Percentiles rank a stretch among this genome's conserved stretches.
Evolutionary conservation across 2,329 filamentous ascomycete genomes (phyloP).

Genomic region (Aotearoamyces nothofagi): DNA sequence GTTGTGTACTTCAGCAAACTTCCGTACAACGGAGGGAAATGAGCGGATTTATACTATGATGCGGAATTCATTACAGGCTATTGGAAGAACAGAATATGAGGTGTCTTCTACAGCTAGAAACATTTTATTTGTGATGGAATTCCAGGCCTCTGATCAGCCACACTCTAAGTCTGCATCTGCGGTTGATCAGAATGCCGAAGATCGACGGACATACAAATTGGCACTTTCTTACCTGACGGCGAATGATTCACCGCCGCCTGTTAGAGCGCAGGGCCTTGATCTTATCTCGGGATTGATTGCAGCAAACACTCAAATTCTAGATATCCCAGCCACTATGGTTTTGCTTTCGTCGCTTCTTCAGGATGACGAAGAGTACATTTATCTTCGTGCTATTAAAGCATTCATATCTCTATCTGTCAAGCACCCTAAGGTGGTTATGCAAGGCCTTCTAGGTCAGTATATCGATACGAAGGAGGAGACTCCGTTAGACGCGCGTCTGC

Average conservation of each 20-base stretch:
- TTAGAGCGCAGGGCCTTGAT: conserved; percentile 50
- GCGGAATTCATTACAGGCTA: conserved; percentile 31
- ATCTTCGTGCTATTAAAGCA: conserved; percentile 49
- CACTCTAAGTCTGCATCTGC: conserved; percentile 24
- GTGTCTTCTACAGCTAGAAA: conserved; percentile 39
- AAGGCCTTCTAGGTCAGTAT: conserved; percentile 52
- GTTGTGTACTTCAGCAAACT: conserved; percentile 40
- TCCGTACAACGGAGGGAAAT: conserved; percentile 30
- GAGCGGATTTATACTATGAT: conserved; percentile 26
- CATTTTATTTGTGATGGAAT: conserved; percentile 34
- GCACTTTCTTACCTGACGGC: conserved; percentile 49
- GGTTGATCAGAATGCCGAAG: conserved; percentile 28
- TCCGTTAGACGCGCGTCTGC: conserved; percentile 45
- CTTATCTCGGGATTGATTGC: conserved; percentile 42
- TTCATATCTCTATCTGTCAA: conserved; percentile 41
- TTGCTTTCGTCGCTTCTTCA: conserved; percentile 48
- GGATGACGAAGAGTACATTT: conserved; percentile 58
- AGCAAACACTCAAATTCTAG: conserved; percentile 39
- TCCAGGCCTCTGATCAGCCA: conserved; percentile 2
- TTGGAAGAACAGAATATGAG: conserved; percentile 22
- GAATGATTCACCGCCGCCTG: conserved; percentile 45
- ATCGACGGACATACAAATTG: conserved; percentile 44
- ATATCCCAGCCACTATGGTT: conserved; percentile 49
- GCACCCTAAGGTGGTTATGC: conserved; percentile 45
- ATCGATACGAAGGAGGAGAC: conserved; percentile 44